Percentiles rank a stretch among this genome's conserved stretches.
Evolutionary conservation across 768 basidiomycete species (phyloP).

Genomic region (Phylloporus rhodoxanthus): DNA sequence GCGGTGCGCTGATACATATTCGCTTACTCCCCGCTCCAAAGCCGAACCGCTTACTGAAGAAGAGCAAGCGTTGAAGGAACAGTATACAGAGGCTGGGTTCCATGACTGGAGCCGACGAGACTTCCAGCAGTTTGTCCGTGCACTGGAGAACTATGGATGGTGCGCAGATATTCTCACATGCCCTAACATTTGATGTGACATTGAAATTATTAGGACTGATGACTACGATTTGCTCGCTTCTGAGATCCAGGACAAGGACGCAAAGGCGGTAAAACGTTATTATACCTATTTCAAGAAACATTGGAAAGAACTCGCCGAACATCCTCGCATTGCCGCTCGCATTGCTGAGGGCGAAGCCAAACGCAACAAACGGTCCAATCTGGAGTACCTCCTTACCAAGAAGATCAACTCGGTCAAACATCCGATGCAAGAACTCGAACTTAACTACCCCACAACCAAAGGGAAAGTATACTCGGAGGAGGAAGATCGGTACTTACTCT

Average conservation of each 20-base stretch:
- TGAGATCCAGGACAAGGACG: constrained; percentile 80
- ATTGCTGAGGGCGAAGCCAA: constrained; percentile 87
- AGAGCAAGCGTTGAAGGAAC: constrained; percentile 77
- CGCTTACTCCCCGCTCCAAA: constrained; percentile 21
- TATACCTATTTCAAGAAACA: constrained; percentile 83
- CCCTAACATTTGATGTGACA: neutral
- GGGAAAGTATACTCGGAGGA: constrained; percentile 96
- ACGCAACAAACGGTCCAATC: constrained; percentile 78
- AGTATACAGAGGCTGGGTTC: constrained; percentile 72
- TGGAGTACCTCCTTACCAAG: constrained; percentile 68
- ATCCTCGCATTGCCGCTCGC: constrained; percentile 74
- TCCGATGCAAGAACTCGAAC: constrained; percentile 96
- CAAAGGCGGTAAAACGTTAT: constrained; percentile 74
- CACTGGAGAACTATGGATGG: constrained; percentile 78
- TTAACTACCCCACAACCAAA: constrained; percentile 92
- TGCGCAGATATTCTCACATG: constrained; percentile 30
- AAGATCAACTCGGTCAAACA: constrained; percentile 81
- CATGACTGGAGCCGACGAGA: constrained; percentile 89
- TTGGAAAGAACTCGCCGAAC: constrained; percentile 70
- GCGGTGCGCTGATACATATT: neutral
- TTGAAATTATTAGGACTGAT: constrained; percentile 49
- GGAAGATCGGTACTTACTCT: constrained; percentile 92
- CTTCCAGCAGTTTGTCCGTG: constrained; percentile 86
- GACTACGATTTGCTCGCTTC: constrained; percentile 63
- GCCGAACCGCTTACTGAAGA: constrained; percentile 90